Conservation (phyloP, 78 protist species). For the Parvularia atlantis region DNA sequence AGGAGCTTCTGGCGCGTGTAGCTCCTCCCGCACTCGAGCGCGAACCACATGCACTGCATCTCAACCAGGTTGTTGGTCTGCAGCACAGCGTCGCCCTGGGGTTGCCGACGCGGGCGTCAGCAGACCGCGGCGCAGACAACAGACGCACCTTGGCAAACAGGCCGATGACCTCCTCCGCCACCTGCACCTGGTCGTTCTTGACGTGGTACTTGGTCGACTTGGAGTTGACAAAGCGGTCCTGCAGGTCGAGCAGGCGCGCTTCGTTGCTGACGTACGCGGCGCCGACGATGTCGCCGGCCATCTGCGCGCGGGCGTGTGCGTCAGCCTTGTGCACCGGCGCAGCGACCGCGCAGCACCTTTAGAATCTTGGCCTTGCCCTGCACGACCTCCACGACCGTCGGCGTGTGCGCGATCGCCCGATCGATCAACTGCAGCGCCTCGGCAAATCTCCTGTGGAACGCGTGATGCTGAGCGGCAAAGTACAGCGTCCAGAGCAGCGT, state of each 20-base stretch:
- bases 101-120: too few species aligned
- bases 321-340: too few species aligned
- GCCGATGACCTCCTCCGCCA: slow-evolving; percentile 43
- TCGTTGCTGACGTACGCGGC: slow-evolving; percentile 52
- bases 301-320: slow-evolving; percentile 20
- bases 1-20: not conserved
- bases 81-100: too few species aligned
- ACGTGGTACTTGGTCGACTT: slow-evolving; percentile 49
- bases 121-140: too few species aligned
- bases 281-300: slow-evolving; percentile 44
- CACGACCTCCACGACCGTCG: slow-evolving; percentile 68
- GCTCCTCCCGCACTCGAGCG: slow-evolving; percentile 28
- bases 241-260: slow-evolving; percentile 77
- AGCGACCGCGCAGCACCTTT: too few species aligned
- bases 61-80: slow-evolving; percentile 36
- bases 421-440: slow-evolving; percentile 33
- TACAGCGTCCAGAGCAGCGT: slow-evolving; percentile 31
- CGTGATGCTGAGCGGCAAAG: slow-evolving; percentile 56
- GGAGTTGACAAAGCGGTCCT: slow-evolving; percentile 82
- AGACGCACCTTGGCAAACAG: too few species aligned
- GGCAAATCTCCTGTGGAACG: slow-evolving; percentile 1
- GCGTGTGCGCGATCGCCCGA: slow-evolving; percentile 69
- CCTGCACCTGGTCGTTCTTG: slow-evolving; percentile 29
- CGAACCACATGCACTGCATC: slow-evolving; percentile 79
- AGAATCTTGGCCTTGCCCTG: slow-evolving; percentile 43